Evolutionary conservation across 139 green algal genomes (phyloP).

Genomic region (Closterium sp.): DNA sequence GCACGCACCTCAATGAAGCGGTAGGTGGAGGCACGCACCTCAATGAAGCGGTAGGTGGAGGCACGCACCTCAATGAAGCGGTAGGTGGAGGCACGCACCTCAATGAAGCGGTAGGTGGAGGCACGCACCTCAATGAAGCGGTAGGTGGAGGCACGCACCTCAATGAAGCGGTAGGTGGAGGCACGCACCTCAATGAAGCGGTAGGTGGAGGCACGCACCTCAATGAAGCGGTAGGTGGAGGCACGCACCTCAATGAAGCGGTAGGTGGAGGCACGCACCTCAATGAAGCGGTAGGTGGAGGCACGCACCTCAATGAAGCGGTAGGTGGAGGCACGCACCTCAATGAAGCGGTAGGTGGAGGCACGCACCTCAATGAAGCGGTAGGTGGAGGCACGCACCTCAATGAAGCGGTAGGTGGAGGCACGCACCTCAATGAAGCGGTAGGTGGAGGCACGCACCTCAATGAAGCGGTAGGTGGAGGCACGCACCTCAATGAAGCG

Average conservation of each 20-base stretch:
- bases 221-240: conserved; percentile 6
- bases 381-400: neutral
- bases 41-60: conserved; percentile 6
- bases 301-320: no score
- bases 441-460: neutral
- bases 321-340: neutral
- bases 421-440: no score
- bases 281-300: conserved; percentile 6
- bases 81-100: neutral
- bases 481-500: no score
- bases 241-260: no score
- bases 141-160: neutral
- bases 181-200: no score
- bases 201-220: neutral
- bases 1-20: no score
- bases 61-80: no score
- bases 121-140: no score
- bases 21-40: neutral
- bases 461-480: conserved; percentile 6
- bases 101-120: conserved; percentile 6
- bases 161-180: conserved; percentile 6
- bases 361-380: no score
- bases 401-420: conserved; percentile 6
- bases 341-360: conserved; percentile 6
- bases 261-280: neutral